Evolutionary conservation across 2,329 filamentous ascomycete genomes (phyloP), one percentile per base, ranked within the genome.

Genomic region (Colletotrichum euphorbiae): DNA sequence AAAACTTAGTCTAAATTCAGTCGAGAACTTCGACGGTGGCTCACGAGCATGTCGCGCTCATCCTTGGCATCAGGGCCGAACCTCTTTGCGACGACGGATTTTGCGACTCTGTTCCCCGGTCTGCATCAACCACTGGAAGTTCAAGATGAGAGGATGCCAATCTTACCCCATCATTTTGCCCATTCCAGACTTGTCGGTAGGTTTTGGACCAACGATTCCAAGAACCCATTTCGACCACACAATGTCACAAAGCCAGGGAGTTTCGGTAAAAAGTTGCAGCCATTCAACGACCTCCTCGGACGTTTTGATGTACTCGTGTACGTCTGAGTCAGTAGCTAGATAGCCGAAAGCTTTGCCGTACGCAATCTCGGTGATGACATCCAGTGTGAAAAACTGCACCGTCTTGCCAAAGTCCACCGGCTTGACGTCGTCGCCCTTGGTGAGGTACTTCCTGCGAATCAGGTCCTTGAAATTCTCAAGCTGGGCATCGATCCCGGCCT

Each of bases 281-380:
- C 76, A 74, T 0, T 80, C 80, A 1, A 83, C 72, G 33, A 76
- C 75, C 42, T 76, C 73, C 50, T 78, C 75, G 1, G 80, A 75
- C 12, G 80, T 80, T 60, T 75, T 72, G 55, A 83, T 78, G 67
- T 83, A 84, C 28, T 77, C 78, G 58, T 81, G 79, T 0, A 80
- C 75, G 66, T 84, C 82, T 11, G 77, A 75, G 70, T 84, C 79
- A 0, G 75, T 72, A 13, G 77, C 75, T 4, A 84, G 71, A 67
- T 80, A 81, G 12, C 82, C 82, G 65, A 84, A 83, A 2, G 77
- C 73, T 40, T 80, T 71, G 12, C 84, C 84, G 19, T 85, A 81
- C 2, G 81, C 81, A 12, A 87, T 69, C 38, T 79, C 78, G 43
- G 80, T 83, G 50, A 87, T 83, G 13, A 84, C 80, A 67, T 87